Evolutionary conservation across 2,329 filamentous ascomycete species (phyloP).

Genomic region (Colletotrichum tanaceti): DNA sequence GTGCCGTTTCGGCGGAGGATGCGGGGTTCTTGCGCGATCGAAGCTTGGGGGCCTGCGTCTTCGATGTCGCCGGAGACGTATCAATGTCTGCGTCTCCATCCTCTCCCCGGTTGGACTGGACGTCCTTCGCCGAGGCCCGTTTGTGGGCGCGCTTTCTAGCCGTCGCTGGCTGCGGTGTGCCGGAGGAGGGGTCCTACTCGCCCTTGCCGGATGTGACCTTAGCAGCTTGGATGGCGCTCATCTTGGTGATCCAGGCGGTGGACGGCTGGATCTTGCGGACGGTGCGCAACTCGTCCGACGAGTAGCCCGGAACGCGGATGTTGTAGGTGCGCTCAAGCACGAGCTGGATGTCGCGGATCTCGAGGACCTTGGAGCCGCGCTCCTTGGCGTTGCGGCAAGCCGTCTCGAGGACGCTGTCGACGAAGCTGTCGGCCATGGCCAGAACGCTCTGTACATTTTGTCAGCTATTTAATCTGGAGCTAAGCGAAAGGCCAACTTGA

Average conservation of each 20-base stretch:
- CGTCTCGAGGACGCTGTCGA: conserved; percentile 87
- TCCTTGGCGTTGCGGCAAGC: conserved; percentile 95
- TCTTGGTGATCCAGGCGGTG: conserved; percentile 92
- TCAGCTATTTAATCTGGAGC: conserved; percentile 27
- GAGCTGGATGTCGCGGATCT: conserved; percentile 87
- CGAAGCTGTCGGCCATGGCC: conserved; percentile 90
- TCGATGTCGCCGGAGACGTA: not conserved
- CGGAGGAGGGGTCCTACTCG: conserved; percentile 53
- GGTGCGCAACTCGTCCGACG: conserved; percentile 91
- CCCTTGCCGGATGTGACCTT: conserved; percentile 79
- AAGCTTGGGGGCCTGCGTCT: not conserved
- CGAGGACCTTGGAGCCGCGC: conserved; percentile 87
- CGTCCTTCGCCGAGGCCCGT: conserved; percentile 10
- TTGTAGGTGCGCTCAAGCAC: conserved; percentile 88
- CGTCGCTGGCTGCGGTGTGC: conserved; percentile 13
- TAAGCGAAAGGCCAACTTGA: not conserved
- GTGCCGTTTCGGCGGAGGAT: conserved; percentile 9
- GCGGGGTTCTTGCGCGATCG: conserved; percentile 9
- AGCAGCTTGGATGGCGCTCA: conserved; percentile 94
- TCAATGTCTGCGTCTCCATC: not conserved
- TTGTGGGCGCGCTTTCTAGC: conserved; percentile 11
- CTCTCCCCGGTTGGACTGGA: conserved; percentile 22
- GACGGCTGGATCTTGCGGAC: conserved; percentile 94
- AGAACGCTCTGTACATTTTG: conserved; percentile 75
- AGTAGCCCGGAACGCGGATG: conserved; percentile 93